Base-by-base conservation (phyloP, 2,329 filamentous ascomycete genomes). In the Talaromyces sp. region DNA sequence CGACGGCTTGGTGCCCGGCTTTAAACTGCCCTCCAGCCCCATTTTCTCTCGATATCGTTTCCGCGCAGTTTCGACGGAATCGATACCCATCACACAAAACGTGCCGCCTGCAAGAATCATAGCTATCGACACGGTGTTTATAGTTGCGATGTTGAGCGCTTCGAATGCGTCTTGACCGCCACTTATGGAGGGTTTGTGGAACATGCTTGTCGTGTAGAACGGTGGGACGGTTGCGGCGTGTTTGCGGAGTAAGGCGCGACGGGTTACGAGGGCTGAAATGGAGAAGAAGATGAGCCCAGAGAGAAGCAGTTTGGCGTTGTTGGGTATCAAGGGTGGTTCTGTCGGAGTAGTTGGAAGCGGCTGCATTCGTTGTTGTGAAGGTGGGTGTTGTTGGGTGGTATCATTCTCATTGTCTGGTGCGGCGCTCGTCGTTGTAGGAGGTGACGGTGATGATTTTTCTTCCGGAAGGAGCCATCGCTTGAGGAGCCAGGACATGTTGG, bases 131-230 rank as follows among this genome's bases (percentile, higher is more conserved):
- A 87, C 71, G 12, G 95, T 91, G 69, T 96, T 96, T 68, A 97
- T 83, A 0, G 93, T 96, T 0, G 93, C 95, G 39, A 97, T 80
- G 56, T 88, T 90, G 23, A 99, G 80, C 0, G 93, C 93, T 76
- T 96, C 90, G 37, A 89, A 77, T 0, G 93, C 93, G 66, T 97
- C 88, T 42, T 89, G 73, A 1, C 86, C 83, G 7, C 87, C 87
- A 70, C 88, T 88, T 31, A 86, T 82, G 14, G 72, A 66, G 1
- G 74, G 76, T 44, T 76, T 70, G 67, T 77, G 75, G 70, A 70
- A 80, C 58, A 75, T 72, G 74, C 75, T 75, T 81, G 77, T 75
- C 48, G 66, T 80, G 82, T 89, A 96, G 79, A 89, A 93, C 54
- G 83, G 84, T 11, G 93, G 92, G 42, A 85, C 77, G 12, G 85